Conservation (phyloP, 2,329 filamentous ascomycete species). For the Byssothecium circinans region DNA sequence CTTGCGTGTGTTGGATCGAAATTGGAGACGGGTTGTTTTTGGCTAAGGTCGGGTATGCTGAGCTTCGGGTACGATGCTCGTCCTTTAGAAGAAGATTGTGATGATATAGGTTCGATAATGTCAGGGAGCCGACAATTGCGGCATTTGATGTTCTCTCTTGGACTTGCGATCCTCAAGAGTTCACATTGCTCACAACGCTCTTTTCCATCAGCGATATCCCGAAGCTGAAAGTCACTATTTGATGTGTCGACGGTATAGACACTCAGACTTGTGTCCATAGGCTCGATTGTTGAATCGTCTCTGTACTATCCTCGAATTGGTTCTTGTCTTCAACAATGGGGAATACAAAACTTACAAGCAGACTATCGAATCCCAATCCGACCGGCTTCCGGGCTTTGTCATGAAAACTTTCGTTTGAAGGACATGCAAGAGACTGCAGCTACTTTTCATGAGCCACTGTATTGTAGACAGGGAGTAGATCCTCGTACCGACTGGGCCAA, state of each 20-base stretch:
- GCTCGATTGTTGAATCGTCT: constrained; percentile 16
- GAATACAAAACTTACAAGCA: not conserved
- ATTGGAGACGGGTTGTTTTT: not conserved
- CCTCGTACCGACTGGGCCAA: constrained; percentile 8
- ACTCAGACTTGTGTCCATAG: constrained; percentile 22
- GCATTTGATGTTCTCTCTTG: constrained; percentile 24
- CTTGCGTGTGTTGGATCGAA: not conserved
- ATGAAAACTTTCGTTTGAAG: constrained; percentile 1
- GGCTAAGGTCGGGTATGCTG: constrained; percentile 9
- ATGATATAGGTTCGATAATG: constrained; percentile 2
- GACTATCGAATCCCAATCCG: not conserved
- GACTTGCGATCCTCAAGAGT: constrained; percentile 26
- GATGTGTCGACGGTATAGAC: constrained; percentile 23
- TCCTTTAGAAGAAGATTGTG: not conserved
- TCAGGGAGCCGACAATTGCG: constrained; percentile 19
- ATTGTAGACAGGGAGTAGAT: not conserved
- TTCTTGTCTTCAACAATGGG: not conserved
- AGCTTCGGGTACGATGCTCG: constrained; percentile 12
- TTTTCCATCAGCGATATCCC: constrained; percentile 7
- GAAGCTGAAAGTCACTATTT: constrained; percentile 12
- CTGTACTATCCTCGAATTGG: not conserved
- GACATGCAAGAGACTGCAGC: constrained; percentile 9
- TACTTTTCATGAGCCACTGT: constrained; percentile 11
- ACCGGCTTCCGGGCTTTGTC: not conserved
- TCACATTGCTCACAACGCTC: constrained; percentile 25